phyloP scores from a whole-genome alignment of 1,284 basidiomycete species.

The Schizopora paradoxa region DNA sequence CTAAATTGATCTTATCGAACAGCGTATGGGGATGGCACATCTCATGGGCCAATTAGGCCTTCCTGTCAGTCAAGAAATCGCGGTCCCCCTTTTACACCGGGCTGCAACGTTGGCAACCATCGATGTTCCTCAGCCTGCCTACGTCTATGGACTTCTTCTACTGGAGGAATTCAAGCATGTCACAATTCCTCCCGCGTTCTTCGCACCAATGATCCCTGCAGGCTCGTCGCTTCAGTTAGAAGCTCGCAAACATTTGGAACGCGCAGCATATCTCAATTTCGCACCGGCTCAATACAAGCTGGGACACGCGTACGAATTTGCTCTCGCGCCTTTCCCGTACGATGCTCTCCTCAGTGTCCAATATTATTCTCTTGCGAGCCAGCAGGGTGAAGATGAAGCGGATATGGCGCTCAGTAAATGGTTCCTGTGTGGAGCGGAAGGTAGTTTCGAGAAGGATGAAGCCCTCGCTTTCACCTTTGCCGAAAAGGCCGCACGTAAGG shows the following conservation, averaged over 20 bases:
- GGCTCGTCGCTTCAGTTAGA: slow-evolving; percentile 38
- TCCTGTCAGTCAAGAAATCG: slow-evolving; percentile 46
- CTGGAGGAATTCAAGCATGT: slow-evolving; percentile 71
- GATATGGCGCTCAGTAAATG: slow-evolving; percentile 96
- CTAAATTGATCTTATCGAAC: slow-evolving; percentile 10
- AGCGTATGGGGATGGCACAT: slow-evolving; percentile 90
- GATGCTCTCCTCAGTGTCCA: slow-evolving; percentile 89
- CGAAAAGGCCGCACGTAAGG: slow-evolving; percentile 81
- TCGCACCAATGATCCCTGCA: slow-evolving; percentile 47
- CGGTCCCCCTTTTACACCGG: slow-evolving; percentile 68
- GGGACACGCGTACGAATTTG: slow-evolving; percentile 90
- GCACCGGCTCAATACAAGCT: slow-evolving; percentile 91
- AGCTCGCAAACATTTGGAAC: slow-evolving; percentile 63
- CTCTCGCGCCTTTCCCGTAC: slow-evolving; percentile 79
- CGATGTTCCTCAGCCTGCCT: slow-evolving; percentile 80
- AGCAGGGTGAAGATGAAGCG: slow-evolving; percentile 85
- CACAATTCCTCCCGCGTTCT: slow-evolving; percentile 46
- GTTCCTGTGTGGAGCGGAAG: slow-evolving; percentile 87
- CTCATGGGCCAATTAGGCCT: slow-evolving; percentile 82
- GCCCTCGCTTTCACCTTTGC: slow-evolving; percentile 84
- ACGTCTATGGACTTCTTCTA: slow-evolving; percentile 80
- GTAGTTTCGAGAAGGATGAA: slow-evolving; percentile 86
- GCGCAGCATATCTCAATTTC: slow-evolving; percentile 83
- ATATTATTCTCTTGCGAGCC: slow-evolving; percentile 84
- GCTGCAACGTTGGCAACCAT: slow-evolving; percentile 76